Evolutionary conservation across 371 early-diverging fungal species (phyloP).

Genomic region (Nematocida parisii): DNA sequence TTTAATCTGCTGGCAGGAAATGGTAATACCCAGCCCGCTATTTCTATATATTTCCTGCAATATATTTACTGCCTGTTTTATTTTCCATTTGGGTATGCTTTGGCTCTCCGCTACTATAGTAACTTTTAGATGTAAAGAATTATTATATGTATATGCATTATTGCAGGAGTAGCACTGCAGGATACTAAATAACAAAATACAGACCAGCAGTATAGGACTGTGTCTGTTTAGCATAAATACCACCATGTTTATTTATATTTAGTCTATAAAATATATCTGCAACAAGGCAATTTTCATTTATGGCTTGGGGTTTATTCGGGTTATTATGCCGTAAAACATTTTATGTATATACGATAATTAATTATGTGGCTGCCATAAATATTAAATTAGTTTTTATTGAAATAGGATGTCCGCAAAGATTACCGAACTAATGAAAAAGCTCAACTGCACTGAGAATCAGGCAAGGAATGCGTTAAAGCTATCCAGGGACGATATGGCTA

Average conservation of each 20-base stretch:
- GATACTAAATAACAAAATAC: no score
- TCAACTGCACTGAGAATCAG: constrained; percentile 52
- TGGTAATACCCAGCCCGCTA: background rate
- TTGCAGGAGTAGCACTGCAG: no score
- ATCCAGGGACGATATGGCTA: constrained; percentile 20
- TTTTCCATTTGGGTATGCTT: constrained; percentile 11
- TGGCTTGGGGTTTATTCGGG: no score
- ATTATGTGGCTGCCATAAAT: background rate
- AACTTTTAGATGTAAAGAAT: background rate
- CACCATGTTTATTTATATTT: no score
- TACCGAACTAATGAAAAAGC: constrained; percentile 19
- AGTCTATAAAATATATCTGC: no score
- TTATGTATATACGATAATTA: no score
- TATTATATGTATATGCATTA: no score
- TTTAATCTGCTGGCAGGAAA: background rate
- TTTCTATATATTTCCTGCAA: background rate
- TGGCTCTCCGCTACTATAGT: background rate
- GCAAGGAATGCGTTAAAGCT: constrained; percentile 49
- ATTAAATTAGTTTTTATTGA: background rate
- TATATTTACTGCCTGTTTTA: background rate
- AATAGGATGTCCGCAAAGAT: background rate
- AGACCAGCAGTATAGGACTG: no score
- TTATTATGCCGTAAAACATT: no score
- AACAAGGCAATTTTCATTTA: no score
- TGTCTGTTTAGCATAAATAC: no score